Conservation (phyloP, 2,329 filamentous ascomycete genomes). For the Venturia pyrina region DNA sequence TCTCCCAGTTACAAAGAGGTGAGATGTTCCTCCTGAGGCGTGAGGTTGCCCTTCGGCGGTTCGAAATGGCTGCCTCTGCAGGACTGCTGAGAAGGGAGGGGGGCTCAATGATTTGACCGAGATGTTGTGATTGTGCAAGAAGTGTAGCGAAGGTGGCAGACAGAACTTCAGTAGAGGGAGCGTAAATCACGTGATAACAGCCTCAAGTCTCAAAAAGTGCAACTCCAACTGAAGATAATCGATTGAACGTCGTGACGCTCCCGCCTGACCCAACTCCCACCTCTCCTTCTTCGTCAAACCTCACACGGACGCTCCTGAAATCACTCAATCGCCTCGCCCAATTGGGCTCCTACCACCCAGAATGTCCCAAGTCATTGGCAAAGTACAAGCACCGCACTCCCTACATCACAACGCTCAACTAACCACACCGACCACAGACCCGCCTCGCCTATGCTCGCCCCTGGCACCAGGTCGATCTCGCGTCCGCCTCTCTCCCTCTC, state of each 20-base stretch:
- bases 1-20: too few species aligned
- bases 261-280: neutral
- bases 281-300: too few species aligned
- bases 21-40: too few species aligned
- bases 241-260: neutral
- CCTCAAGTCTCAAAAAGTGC: too few species aligned
- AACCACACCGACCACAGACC: conserved; percentile 47
- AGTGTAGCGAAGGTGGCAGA: too few species aligned
- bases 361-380: conserved; percentile 73
- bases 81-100: too few species aligned
- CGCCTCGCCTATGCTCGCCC: conserved; percentile 90
- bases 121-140: too few species aligned
- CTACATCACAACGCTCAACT: conserved; percentile 11
- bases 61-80: too few species aligned
- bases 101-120: too few species aligned
- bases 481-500: conserved; percentile 61
- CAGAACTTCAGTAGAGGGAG: too few species aligned
- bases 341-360: conserved; percentile 15
- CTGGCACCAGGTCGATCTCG: conserved; percentile 84
- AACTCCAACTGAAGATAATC: neutral
- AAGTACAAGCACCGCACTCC: conserved; percentile 39
- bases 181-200: too few species aligned
- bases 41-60: too few species aligned
- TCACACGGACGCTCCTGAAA: neutral
- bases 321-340: neutral